Evolutionary conservation across 1,284 basidiomycete genomes (phyloP), one percentile per base, ranked within the genome.

Genomic region (Pseudozyma hubeiensis): DNA sequence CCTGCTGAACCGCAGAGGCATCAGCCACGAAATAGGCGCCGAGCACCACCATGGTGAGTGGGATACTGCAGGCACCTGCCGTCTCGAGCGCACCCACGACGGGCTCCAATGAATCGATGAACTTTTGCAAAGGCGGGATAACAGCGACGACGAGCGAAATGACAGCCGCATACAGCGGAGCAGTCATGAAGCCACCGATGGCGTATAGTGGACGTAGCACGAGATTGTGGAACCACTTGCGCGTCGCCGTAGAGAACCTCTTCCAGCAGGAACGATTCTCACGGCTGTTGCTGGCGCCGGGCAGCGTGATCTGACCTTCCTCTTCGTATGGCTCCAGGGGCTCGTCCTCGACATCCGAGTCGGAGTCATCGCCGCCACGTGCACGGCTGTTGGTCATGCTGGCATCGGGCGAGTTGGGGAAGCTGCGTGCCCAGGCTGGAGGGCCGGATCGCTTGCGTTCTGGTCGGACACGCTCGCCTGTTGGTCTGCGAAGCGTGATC

Each of bases 21-120:
- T 75, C 73, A 1, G 59, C 76, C 11, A 70, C 65, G 58, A 97
- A 97, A 87, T 95, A 97, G 7, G 92, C 93, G 16, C 94, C 94
- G 45, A 97, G 90, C 8, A 97, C 93, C 64, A 97, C 88, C 40
- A 97, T 87, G 3, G 94, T 97, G 29, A 97, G 84, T 0, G 94
- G 94, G 72, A 97, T 86, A 82, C 79, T 65, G 71, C 85, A 86
- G 8, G 82, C 81, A 19, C 86, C 86, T 9, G 85, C 80, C 37
- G 81, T 84, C 53, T 84, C 79, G 44, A 86, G 79, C n/a, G 85
- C 85, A 37, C 85, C 85, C n/a, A 85, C 83, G 11, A 86, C 64
- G 6, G 86, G 85, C 59, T 82, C 78, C 17, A 84, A 45, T 41
- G 81, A 64, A 46, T 84, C 81, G 48, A 86, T 54, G 16, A 77